Evolutionary conservation across 345 rosid genomes (phyloP), one percentile per base, ranked within the genome.

Genomic region (Euphorbia pulcherrima): DNA sequence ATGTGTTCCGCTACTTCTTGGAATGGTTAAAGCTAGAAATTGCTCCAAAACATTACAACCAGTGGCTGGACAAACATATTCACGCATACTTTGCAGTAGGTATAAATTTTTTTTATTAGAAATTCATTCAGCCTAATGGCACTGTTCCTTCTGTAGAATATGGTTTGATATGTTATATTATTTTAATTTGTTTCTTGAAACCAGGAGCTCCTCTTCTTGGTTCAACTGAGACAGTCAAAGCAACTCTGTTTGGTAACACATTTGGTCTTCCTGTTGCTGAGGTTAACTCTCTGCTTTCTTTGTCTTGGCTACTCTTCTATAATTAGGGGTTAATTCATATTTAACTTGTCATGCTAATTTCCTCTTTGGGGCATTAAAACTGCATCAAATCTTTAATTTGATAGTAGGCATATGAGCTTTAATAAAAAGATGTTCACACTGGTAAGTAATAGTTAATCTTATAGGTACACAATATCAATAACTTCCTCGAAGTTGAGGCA

Each of bases 21-120:
- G 99, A 94, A 83, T 94, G 99, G 99, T 69, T 94, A 75, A 94
- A 91, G 83, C 92, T 94, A 41, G 97, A 94, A 86, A 88, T 94
- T 81, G 97, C 99, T 33, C 99, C 99, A 63, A 94, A 91, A 71
- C 90, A 86, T 57, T 94, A 94, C 78, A 71, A 75, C 61, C 73
- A 76, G 77, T 94, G 99, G 99, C 87, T 91, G 79, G 99, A 94
- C 73, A 84, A 82, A 62, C 99, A 94, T 70, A 91, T 94, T 37
- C 89, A 89, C 81, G 97, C 97, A 62, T 94, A 87, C 72, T 94
- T 94, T 73, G 87, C 99, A 70, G 96, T 94, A 18, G 97, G 97
- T 94, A 89, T 77, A 81, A 72, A 69, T 65, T 26, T 50, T 40
- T 68, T 64, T 24, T 64, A 48, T 39, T 44, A 47, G 21, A 16